Conservation (phyloP, 768 basidiomycete genomes). For the Obba rivulosa region DNA sequence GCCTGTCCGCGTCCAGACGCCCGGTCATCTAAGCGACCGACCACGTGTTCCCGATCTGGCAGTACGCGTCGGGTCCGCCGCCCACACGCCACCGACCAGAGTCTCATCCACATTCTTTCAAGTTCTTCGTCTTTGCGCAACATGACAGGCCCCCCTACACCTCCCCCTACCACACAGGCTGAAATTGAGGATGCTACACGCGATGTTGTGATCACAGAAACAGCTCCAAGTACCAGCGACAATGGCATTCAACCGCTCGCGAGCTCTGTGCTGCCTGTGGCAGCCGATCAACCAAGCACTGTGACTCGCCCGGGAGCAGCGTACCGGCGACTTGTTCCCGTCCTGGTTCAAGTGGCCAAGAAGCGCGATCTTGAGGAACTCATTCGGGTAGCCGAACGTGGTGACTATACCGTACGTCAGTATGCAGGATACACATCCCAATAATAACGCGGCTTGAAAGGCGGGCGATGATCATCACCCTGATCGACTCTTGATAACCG, state of each 20-base stretch:
- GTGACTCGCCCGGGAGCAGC: conserved; percentile 1
- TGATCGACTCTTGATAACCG: conserved; percentile 41
- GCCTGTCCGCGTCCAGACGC: no score
- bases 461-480: conserved; percentile 15
- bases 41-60: no score
- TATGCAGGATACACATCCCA: neutral
- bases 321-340: conserved; percentile 41
- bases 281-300: neutral
- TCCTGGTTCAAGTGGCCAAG: conserved; percentile 39
- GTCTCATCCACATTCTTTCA: no score
- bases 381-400: conserved; percentile 42
- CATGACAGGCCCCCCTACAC: conserved; percentile 63
- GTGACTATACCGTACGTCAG: conserved; percentile 47
- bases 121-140: neutral
- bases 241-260: neutral
- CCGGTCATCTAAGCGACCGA: no score
- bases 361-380: conserved; percentile 39
- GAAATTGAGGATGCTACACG: conserved; percentile 50
- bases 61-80: no score
- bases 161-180: conserved; percentile 51
- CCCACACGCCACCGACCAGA: no score
- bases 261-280: no score
- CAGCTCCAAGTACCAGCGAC: neutral
- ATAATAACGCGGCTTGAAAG: conserved; percentile 8
- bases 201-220: neutral